Percentiles rank a stretch among this genome's conserved stretches.
Conservation (phyloP, 176 grass and related monocot genomes). For the Rhynchospora breviuscula region DNA sequence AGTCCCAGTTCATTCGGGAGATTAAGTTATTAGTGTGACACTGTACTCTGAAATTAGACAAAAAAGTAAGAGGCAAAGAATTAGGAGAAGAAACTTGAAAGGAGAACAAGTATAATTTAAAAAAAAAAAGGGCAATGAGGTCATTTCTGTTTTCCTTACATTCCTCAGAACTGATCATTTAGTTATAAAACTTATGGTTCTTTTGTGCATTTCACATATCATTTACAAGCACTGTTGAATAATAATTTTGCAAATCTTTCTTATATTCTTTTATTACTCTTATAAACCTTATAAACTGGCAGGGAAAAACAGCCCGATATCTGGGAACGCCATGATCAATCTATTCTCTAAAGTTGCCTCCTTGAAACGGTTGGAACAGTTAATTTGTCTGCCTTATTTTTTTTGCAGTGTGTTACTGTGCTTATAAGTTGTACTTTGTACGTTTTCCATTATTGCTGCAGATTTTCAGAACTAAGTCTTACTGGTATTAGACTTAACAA, state of each 20-base stretch:
- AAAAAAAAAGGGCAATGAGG: too few relatives aligned
- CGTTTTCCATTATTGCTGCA: conserved; percentile 31
- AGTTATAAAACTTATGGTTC: background rate
- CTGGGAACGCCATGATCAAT: conserved; percentile 81
- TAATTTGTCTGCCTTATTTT: conserved; percentile 24
- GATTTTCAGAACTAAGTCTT: conserved; percentile 84
- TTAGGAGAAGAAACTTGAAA: too few relatives aligned
- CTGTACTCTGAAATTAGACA: background rate
- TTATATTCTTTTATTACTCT: conserved; percentile 12
- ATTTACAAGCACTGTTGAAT: background rate
- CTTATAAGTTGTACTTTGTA: background rate
- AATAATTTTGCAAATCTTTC: background rate
- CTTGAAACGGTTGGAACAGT: conserved; percentile 61
- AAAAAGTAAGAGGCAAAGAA: too few relatives aligned
- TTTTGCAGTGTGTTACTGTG: background rate
- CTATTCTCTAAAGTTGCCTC: conserved; percentile 75
- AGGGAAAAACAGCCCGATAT: conserved; percentile 90
- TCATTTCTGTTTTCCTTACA: background rate
- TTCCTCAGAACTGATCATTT: background rate
- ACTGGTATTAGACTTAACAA: conserved; percentile 84
- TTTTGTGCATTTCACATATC: background rate
- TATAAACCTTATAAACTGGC: conserved; percentile 23
- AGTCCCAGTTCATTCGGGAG: background rate
- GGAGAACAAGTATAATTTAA: too few relatives aligned
- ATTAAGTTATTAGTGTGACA: background rate